Evolutionary conservation across 2,329 filamentous ascomycete genomes (phyloP).

Genomic region (Colletotrichum tanaceti): DNA sequence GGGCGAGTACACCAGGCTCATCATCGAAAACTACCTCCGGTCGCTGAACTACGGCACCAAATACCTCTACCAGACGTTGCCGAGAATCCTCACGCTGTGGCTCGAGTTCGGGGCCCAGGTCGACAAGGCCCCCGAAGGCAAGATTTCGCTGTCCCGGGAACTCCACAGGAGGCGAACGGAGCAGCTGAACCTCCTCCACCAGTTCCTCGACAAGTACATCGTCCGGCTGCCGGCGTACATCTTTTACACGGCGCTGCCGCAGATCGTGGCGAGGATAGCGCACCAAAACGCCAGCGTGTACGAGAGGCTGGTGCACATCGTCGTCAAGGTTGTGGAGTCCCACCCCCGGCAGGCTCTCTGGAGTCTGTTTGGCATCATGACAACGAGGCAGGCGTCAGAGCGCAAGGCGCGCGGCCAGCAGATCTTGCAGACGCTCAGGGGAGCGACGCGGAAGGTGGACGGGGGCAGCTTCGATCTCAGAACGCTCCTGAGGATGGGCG

Average conservation of each 20-base stretch:
- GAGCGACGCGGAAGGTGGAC: constrained; percentile 63
- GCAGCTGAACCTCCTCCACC: constrained; percentile 76
- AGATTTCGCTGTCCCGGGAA: constrained; percentile 64
- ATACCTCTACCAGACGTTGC: constrained; percentile 94
- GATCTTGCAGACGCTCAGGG: constrained; percentile 63
- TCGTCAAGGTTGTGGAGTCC: constrained; percentile 85
- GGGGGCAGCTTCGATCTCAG: constrained; percentile 70
- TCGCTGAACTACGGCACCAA: constrained; percentile 91
- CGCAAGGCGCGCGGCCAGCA: constrained; percentile 66
- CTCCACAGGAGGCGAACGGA: constrained; percentile 68
- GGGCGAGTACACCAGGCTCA: constrained; percentile 86
- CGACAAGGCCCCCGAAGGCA: constrained; percentile 69
- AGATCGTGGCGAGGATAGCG: constrained; percentile 95
- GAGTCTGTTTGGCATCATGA: constrained; percentile 88
- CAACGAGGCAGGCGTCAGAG: constrained; percentile 77
- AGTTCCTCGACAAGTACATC: constrained; percentile 83
- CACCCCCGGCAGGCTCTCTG: constrained; percentile 93
- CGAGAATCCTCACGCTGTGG: constrained; percentile 93
- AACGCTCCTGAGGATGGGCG: constrained; percentile 78
- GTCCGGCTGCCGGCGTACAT: constrained; percentile 77
- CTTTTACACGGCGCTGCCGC: constrained; percentile 85
- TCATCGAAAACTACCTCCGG: constrained; percentile 93
- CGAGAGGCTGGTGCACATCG: constrained; percentile 80
- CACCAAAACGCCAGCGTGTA: constrained; percentile 85
- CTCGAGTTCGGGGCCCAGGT: constrained; percentile 86